Base-by-base conservation (phyloP, 225 moss, liverwort and hornwort species). In the Bryum argenteum region DNA sequence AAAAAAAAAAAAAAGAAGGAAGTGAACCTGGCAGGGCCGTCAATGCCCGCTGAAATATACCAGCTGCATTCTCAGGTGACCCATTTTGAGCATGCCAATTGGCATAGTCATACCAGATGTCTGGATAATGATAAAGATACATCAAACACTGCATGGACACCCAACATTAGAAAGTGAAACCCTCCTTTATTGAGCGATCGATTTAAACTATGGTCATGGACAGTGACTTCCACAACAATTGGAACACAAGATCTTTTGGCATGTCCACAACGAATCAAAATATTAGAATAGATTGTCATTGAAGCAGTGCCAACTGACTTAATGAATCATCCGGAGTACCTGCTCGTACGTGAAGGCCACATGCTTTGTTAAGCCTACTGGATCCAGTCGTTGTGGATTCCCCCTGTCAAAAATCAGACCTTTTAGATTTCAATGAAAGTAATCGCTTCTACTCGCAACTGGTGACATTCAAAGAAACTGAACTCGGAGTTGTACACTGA, bases 81-180 rank as follows among this genome's bases (percentile, higher is more conserved):
- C 88, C 89, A 77, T 88, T 98, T 77, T 98, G 92, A 75, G 88
- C 78, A 87, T 92, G 94, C 94, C 98, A 98, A 38, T 91, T 91
- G 76, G 98, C 94, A 79, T 88, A 94, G 71, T 98, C 98, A 82
- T 87, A 94, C 98, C 94, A 94, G 51, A 94, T 88, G 81, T 98
- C 98, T 85, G 94, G 92, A 89, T 94, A 94, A 84, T 94, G 94
- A 82, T 98, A 92, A 77, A 98, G 81, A 73, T 88, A 91, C 98
- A 98, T 94, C 80, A 94, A 91, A 89, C 98, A 98, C 94, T 92
- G 85, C 92, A 94, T 59, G 72, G 73, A 76, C 84, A 80, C 62
- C 55, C 75, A 75, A 43, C 71, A 69, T 65, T 79, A 61, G 61
- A 23, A 33, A 21, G 51, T 33, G 65, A 20, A 65, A 73, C 55